phyloP scores from a whole-genome alignment of 2,329 filamentous ascomycete species.

The Talaromyces sp. region DNA sequence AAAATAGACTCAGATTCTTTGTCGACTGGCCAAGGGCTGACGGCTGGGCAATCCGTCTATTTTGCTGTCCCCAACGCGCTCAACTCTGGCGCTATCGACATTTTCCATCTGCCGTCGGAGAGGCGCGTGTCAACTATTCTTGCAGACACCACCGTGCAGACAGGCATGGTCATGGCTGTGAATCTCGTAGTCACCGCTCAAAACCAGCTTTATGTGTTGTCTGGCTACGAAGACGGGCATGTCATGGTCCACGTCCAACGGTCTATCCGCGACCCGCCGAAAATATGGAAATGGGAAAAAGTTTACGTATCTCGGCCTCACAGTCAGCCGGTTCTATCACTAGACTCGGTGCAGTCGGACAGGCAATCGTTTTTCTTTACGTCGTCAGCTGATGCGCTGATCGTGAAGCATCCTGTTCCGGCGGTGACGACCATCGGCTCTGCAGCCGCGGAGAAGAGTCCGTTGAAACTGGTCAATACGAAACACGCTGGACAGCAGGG shows the following conservation, averaged over 20 bases:
- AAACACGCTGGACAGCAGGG: constrained; percentile 89
- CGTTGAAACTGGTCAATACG: constrained; percentile 64
- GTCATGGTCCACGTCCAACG: constrained; percentile 59
- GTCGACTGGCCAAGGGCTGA: background rate
- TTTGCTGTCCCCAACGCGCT: constrained; percentile 77
- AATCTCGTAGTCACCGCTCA: constrained; percentile 48
- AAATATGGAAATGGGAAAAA: constrained; percentile 43
- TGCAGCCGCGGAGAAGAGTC: constrained; percentile 26
- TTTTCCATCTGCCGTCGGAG: constrained; percentile 76
- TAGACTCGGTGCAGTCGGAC: constrained; percentile 50
- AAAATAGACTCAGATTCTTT: background rate
- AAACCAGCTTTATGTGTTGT: constrained; percentile 56
- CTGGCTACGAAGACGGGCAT: constrained; percentile 82
- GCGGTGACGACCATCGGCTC: constrained; percentile 4
- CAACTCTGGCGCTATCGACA: constrained; percentile 70
- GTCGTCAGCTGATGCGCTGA: constrained; percentile 72
- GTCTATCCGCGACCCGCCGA: constrained; percentile 13
- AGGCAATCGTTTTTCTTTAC: constrained; percentile 61
- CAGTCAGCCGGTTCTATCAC: constrained; percentile 74
- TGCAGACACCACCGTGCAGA: constrained; percentile 39
- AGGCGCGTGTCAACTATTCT: constrained; percentile 58
- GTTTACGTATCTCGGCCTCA: constrained; percentile 65
- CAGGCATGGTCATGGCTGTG: constrained; percentile 82
- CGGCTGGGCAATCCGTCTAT: constrained; percentile 41
- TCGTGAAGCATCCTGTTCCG: constrained; percentile 70